Percentiles rank a stretch among this genome's conserved stretches.
Evolutionary conservation across 2,329 filamentous ascomycete genomes (phyloP).

Genomic region (Aureobasidium leucospermi): DNA sequence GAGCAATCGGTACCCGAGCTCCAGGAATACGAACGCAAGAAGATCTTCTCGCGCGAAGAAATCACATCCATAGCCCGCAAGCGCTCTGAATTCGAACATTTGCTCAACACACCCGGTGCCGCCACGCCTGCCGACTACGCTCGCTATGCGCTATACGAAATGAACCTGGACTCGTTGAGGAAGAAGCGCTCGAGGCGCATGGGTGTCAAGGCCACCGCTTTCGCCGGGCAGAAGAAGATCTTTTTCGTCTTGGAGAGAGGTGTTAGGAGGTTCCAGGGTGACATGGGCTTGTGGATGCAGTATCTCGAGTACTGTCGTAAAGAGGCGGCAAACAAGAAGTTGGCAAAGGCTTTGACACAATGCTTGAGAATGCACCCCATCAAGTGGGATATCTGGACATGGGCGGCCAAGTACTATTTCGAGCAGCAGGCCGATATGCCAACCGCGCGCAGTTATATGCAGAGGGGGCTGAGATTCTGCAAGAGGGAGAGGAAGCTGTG

Average conservation of each 20-base stretch:
- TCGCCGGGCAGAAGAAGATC: conserved; percentile 68
- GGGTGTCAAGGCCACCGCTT: conserved; percentile 62
- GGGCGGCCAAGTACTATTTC: conserved; percentile 69
- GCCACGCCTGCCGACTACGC: conserved; percentile 72
- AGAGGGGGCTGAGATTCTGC: conserved; percentile 85
- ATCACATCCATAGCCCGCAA: conserved; percentile 83
- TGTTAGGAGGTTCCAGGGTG: conserved; percentile 75
- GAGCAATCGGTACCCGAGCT: conserved; percentile 89
- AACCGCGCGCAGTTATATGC: conserved; percentile 75
- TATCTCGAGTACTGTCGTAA: conserved; percentile 76
- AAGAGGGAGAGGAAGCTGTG: conserved; percentile 66
- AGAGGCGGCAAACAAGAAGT: conserved; percentile 54
- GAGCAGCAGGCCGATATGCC: conserved; percentile 82
- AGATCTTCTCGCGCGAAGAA: conserved; percentile 85
- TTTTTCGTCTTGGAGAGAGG: conserved; percentile 85
- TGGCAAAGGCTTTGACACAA: conserved; percentile 53
- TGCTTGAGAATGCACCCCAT: conserved; percentile 80
- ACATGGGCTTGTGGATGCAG: conserved; percentile 76
- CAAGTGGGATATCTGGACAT: conserved; percentile 76
- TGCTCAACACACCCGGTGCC: conserved; percentile 68
- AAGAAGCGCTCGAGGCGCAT: conserved; percentile 76
- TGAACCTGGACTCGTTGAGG: conserved; percentile 64
- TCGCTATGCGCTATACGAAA: conserved; percentile 68
- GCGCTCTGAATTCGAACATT: conserved; percentile 88
- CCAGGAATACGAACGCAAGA: conserved; percentile 84